Base-by-base conservation (phyloP, 257 asterid species). In the Leonotis leonurus region DNA sequence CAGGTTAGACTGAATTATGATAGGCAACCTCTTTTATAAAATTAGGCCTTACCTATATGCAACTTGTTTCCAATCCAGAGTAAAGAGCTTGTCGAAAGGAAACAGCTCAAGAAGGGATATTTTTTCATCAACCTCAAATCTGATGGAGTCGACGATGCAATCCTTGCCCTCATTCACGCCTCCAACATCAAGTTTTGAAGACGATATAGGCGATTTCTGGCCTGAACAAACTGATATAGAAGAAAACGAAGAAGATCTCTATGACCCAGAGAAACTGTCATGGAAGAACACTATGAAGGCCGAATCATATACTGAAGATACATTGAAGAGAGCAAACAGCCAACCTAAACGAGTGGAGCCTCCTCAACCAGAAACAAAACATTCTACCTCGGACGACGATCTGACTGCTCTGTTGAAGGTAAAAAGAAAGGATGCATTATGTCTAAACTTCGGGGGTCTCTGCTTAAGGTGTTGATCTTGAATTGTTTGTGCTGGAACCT, bases 61-160 rank as follows among this genome's bases (percentile, higher is more conserved):
- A 18, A 11, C 59, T 68, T 58, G 45, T 60, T 32, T 18, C 10
- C 21, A 52, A 26, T 55, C 40, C 60, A 92, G 99, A 82, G 99
- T 92, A 62, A 92, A 92, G 84, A 89, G 99, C 75, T 95, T 92
- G 27, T 92, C 99, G 12, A 92, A 89, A 75, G 88, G 96, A 44
- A 84, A 85, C 62, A 78, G 72, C 74, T 68, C 93, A 66, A 92
- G 86, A 62, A 92, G 75, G 75, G 99, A 92, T 2, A 77, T 74
- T 40, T 61, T 77, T 50, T 69, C 87, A 56, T 84, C 94, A 63
- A 85, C 95, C 44, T 0, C 76, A 63, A 88, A 86, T 68, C 65
- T 86, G 84, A 92, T 77, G 72, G 99, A 92, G 75, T 82, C 95
- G 22, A 84, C 73, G 30, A 44, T 80, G 54, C 83, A 78, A 39